A percentile compares a stretch with the other conserved stretches of the same genome.
These are phyloP conservation scores for Carallia brachiata DNA, from an alignment of 345 rosid genomes.

Conservation along the genomic window DNA sequence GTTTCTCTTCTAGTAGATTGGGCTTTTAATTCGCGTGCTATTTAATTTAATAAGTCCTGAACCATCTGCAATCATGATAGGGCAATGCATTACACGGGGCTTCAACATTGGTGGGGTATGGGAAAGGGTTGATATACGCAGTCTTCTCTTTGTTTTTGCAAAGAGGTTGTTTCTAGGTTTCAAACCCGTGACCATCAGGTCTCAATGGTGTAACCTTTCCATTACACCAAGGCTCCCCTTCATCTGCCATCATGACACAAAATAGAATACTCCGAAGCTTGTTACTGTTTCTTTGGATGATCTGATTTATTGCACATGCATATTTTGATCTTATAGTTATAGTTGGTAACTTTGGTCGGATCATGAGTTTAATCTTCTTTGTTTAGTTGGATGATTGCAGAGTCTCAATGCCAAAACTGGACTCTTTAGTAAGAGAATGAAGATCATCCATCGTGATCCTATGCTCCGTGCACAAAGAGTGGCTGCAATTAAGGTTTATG, in stretches of 20 bases:
- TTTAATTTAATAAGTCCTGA: background rate
- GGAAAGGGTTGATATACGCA: too few species aligned
- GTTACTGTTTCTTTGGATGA: background rate
- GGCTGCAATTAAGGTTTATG: slow-evolving; percentile 84
- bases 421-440: slow-evolving; percentile 84
- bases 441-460: slow-evolving; percentile 81
- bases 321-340: background rate
- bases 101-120: too few species aligned
- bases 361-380: slow-evolving; percentile 41
- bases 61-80: background rate
- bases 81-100: too few species aligned
- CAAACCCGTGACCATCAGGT: too few species aligned
- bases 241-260: background rate
- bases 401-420: slow-evolving; percentile 96
- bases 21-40: background rate
- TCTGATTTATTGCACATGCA: slow-evolving; percentile 1
- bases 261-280: background rate
- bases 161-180: too few species aligned
- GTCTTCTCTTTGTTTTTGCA: too few species aligned
- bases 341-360: background rate
- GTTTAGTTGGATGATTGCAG: slow-evolving; percentile 57
- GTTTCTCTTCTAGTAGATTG: background rate
- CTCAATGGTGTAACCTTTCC: too few species aligned
- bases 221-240: too few species aligned
- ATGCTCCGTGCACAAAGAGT: slow-evolving; percentile 80